phyloP scores from a whole-genome alignment of 2,329 filamentous ascomycete species.

The Xylaria multiplex region DNA sequence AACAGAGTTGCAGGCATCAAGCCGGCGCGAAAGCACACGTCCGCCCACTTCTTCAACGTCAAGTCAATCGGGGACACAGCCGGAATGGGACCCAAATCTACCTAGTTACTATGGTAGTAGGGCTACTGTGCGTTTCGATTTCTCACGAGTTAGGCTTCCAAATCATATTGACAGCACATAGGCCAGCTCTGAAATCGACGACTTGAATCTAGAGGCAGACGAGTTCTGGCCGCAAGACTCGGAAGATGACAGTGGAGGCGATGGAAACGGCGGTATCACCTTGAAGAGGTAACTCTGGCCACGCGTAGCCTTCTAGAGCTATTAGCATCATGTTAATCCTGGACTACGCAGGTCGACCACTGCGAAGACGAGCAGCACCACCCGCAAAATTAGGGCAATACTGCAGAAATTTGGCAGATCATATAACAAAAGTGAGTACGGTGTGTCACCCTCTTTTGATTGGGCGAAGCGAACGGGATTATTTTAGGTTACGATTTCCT shows the following conservation, averaged over 20 bases:
- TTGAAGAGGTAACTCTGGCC: slow-evolving; percentile 32
- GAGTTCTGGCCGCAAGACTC: slow-evolving; percentile 43
- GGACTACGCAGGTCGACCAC: slow-evolving; percentile 19
- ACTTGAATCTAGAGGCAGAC: slow-evolving; percentile 30
- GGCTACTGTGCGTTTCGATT: slow-evolving; percentile 23
- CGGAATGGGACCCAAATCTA: slow-evolving; percentile 30
- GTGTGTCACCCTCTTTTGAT: not conserved
- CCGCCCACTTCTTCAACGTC: slow-evolving; percentile 29
- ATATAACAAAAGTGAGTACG: slow-evolving; percentile 41
- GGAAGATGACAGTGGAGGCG: slow-evolving; percentile 39
- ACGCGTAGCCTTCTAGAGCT: not conserved
- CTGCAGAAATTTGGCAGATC: slow-evolving; percentile 40
- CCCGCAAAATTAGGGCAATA: slow-evolving; percentile 38
- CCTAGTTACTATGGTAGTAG: slow-evolving; percentile 26
- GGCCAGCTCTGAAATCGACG: slow-evolving; percentile 33
- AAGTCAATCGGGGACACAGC: slow-evolving; percentile 25
- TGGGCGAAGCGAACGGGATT: slow-evolving; percentile 16
- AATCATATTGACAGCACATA: slow-evolving; percentile 22
- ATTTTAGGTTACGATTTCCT: slow-evolving; percentile 36
- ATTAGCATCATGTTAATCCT: slow-evolving; percentile 3
- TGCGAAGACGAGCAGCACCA: slow-evolving; percentile 22
- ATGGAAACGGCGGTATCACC: not conserved
- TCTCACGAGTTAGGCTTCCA: not conserved
- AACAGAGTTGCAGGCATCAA: slow-evolving; percentile 21
- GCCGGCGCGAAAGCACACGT: slow-evolving; percentile 14